phyloP scores from a whole-genome alignment of 2,329 filamentous ascomycete genomes.

The Colletotrichum phormii region DNA sequence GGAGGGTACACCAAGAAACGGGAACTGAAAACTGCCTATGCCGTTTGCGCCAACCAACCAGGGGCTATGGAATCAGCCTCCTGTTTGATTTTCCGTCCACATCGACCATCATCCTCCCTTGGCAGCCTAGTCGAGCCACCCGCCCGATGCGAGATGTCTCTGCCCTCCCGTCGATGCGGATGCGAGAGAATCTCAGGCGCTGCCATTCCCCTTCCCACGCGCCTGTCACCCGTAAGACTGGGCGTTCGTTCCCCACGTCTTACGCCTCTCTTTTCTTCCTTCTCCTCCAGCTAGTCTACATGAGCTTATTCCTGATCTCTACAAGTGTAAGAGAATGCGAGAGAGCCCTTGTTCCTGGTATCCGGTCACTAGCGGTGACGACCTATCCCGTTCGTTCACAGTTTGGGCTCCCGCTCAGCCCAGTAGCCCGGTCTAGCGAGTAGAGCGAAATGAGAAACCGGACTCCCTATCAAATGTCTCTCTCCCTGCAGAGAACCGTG shows the following conservation, averaged over 20 bases:
- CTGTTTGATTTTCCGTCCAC: neutral
- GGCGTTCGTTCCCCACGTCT: neutral
- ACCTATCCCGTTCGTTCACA: neutral
- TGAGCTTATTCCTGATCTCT: neutral
- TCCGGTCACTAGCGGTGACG: neutral
- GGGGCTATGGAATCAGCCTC: neutral
- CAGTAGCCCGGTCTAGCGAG: neutral
- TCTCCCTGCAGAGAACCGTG: neutral
- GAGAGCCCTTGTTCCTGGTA: neutral
- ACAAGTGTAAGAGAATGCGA: constrained; percentile 12
- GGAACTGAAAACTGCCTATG: neutral
- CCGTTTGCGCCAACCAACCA: neutral
- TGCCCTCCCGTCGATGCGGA: neutral
- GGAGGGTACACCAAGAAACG: neutral
- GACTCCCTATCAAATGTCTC: neutral
- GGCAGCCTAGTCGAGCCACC: neutral
- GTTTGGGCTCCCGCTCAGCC: neutral
- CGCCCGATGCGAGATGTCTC: neutral
- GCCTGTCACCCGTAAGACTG: neutral
- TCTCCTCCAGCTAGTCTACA: neutral
- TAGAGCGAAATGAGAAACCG: neutral
- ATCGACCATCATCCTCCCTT: neutral
- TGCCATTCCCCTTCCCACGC: neutral
- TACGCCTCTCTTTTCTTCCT: neutral
- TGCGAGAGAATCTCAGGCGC: neutral